Evolutionary conservation across 2,329 filamentous ascomycete species (phyloP), one percentile per base, ranked within the genome.

Genomic region (Sporothrix luriei): DNA sequence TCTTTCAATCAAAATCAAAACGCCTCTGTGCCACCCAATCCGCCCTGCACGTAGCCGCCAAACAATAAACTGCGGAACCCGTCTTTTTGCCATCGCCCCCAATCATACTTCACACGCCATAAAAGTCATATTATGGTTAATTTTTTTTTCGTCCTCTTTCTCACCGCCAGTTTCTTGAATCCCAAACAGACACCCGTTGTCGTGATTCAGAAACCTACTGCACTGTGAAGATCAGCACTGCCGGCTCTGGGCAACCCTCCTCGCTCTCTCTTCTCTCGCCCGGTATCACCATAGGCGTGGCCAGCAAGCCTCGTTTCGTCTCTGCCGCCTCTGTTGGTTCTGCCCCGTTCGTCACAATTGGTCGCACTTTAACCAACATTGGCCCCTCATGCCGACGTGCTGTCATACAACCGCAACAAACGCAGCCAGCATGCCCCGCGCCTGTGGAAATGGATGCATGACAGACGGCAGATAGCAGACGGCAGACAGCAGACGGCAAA

Each of bases 41-140:
- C 65, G 51, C 24, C 14, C 38, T 54, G 49, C 65, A 54, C 65
- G 65, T 68, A 68, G 65, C 52, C 52, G 52, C 65, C 38, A 66
- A 66, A 57, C 26, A 66, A 14, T 16, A 38, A 66, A 52, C 24
- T 40, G 48, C 62, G 62, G 62, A 49, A 40, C 11, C 29, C 33
- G 71, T 29, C 24, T 49, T 4, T 43, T 0, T 16, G 19, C 14
- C 26, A 19, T 29, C 24, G 40, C 38, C 38, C 55, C 38, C 33
- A 57, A 48, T 9, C 24, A 26, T 43, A 48, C 61, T 29, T 9
- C 24, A 26, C 61, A 48, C 61, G 43, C 24, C 46, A 64, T 49
- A 33, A 33, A 26, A 43, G 61, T 49, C 61, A 14, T 62, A 48
- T 43, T 16, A 7, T 33, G 33, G 33, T 33, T 33, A 5, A 33